Evolutionary conservation across 2,329 filamentous ascomycete genomes (phyloP).

Genomic region (Colletotrichum zoysiae): DNA sequence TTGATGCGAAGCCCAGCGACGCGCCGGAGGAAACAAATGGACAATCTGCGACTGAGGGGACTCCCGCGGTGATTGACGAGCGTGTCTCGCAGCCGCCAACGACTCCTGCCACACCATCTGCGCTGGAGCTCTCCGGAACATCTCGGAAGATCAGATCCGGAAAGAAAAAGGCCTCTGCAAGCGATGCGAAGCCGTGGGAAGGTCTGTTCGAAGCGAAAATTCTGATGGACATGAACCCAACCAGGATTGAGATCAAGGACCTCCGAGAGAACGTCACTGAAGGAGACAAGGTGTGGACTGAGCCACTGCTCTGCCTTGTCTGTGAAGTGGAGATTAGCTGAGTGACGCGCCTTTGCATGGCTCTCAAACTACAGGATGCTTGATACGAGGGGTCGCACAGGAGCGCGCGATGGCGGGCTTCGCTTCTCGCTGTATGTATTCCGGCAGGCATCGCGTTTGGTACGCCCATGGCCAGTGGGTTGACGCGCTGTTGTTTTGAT

Average conservation of each 20-base stretch:
- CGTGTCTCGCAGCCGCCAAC: conserved; percentile 43
- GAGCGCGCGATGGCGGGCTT: conserved; percentile 20
- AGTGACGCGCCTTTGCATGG: conserved; percentile 48
- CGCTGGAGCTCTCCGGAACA: conserved; percentile 13
- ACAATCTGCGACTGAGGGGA: conserved; percentile 49
- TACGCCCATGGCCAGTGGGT: conserved; percentile 6
- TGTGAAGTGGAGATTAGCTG: conserved; percentile 60
- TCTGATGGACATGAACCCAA: conserved; percentile 60
- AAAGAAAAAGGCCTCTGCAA: conserved; percentile 50
- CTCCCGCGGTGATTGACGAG: conserved; percentile 44
- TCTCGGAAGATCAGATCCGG: conserved; percentile 45
- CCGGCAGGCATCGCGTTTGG: conserved; percentile 21
- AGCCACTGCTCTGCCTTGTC: conserved; percentile 63
- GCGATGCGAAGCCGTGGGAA: conserved; percentile 62
- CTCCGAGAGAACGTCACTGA: conserved; percentile 60
- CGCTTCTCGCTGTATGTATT: conserved; percentile 39
- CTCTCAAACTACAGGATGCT: conserved; percentile 15
- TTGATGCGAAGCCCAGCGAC: conserved; percentile 64
- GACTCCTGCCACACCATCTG: conserved; percentile 33
- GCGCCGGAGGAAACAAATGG: conserved; percentile 55
- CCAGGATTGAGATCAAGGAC: conserved; percentile 65
- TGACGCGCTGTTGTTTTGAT: conserved; percentile 11
- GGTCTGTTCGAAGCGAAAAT: conserved; percentile 65
- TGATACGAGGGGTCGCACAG: not conserved
- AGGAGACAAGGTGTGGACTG: conserved; percentile 66